These are phyloP conservation scores for Pyricularia pennisetigena DNA, from an alignment of 2,329 filamentous ascomycete genomes.

Conservation along the genomic window DNA sequence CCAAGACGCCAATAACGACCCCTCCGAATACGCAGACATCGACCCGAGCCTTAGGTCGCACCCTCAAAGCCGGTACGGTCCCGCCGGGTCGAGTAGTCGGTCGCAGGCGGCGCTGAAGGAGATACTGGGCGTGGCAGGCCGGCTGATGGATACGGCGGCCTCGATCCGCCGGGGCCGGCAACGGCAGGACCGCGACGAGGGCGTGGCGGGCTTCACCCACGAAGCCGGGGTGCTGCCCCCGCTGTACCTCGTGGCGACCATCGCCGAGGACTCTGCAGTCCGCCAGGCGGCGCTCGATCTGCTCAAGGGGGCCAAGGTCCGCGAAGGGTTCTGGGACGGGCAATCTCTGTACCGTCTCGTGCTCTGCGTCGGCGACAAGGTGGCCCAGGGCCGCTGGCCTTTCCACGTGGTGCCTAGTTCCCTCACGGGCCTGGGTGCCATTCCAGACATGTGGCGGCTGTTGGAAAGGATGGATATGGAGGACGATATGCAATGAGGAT, in stretches of 20 bases:
- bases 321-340: constrained; percentile 10
- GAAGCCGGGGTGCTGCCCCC: constrained; percentile 7
- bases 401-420: constrained; percentile 4
- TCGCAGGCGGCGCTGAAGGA: background rate
- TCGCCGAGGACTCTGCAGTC: constrained; percentile 2
- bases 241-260: constrained; percentile 10
- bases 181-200: background rate
- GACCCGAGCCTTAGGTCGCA: background rate
- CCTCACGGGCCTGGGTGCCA: background rate
- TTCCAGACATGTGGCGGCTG: constrained; percentile 3
- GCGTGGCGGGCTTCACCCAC: constrained; percentile 4
- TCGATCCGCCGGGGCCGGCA: background rate
- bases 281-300: constrained; percentile 7
- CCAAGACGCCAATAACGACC: background rate
- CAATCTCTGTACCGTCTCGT: constrained; percentile 1
- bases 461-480: constrained; percentile 2
- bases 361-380: background rate
- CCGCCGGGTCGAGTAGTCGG: background rate
- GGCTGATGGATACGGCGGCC: background rate
- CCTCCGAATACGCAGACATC: background rate
- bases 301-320: constrained; percentile 6
- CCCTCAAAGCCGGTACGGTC: too few species aligned
- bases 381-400: background rate
- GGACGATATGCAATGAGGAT: background rate
- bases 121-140: constrained; percentile 1